Evolutionary conservation across 768 basidiomycete species (phyloP).

Genomic region (Cystofilobasidium capitatum): DNA sequence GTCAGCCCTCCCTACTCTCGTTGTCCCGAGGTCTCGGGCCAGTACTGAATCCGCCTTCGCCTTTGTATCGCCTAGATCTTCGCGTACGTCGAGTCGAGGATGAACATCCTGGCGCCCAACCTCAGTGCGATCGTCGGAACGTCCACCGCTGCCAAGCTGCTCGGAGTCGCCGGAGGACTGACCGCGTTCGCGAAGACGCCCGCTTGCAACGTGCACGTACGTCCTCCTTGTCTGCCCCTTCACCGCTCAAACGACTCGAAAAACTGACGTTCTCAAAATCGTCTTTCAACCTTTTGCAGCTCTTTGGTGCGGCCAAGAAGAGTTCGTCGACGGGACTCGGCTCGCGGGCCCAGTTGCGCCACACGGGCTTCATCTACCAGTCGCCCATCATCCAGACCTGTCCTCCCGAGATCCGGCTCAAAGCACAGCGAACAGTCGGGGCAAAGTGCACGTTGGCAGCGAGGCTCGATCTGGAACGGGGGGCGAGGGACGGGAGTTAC

Average conservation of each 20-base stretch:
- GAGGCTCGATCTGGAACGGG: constrained; percentile 84
- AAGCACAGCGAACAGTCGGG: constrained; percentile 84
- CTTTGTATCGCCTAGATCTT: constrained; percentile 57
- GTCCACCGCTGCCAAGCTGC: constrained; percentile 92
- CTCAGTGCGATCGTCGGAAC: constrained; percentile 97
- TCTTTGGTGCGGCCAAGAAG: constrained; percentile 88
- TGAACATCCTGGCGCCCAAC: constrained; percentile 97
- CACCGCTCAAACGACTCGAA: not conserved
- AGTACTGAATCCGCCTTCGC: not conserved
- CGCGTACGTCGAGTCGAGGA: constrained; percentile 97
- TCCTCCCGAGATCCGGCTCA: constrained; percentile 79
- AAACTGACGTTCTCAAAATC: not conserved
- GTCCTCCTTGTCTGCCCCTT: constrained; percentile 35
- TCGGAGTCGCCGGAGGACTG: constrained; percentile 93
- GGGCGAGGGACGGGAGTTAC: constrained; percentile 70
- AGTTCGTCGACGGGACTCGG: constrained; percentile 80
- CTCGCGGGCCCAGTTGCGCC: constrained; percentile 70
- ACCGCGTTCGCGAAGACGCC: constrained; percentile 87
- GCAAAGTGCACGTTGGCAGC: constrained; percentile 85
- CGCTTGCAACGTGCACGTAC: constrained; percentile 82
- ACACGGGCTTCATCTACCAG: constrained; percentile 95
- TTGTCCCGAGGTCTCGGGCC: not conserved
- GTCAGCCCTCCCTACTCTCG: constrained; percentile 41
- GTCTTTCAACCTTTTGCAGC: constrained; percentile 44
- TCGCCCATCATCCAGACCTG: constrained; percentile 76